Evolutionary conservation across 148 eudicot species (phyloP).

Genomic region (Chenopodium quinoa): DNA sequence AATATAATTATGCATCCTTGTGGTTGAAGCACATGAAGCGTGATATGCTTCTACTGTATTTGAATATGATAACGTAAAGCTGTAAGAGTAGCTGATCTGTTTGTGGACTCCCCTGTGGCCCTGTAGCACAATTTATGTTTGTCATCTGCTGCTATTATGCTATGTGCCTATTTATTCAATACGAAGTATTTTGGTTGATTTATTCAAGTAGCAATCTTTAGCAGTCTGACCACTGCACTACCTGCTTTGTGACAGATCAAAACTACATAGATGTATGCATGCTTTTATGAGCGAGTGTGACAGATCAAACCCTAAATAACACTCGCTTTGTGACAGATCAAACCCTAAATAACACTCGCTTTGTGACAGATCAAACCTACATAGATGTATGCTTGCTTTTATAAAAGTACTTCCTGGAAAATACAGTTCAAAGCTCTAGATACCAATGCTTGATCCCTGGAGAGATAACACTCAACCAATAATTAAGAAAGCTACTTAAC

Average conservation of each 20-base stretch:
- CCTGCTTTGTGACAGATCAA: background rate
- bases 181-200: background rate
- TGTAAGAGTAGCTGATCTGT: background rate
- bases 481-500: background rate
- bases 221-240: background rate
- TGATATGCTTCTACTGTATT: background rate
- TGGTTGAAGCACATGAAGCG: background rate
- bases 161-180: background rate
- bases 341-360: background rate
- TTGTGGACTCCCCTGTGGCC: background rate
- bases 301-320: too few relatives aligned
- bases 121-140: background rate
- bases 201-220: background rate
- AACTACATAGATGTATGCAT: background rate
- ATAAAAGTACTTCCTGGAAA: background rate
- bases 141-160: background rate
- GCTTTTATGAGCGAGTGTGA: background rate
- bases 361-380: background rate
- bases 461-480: too few relatives aligned
- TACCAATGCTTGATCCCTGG: too few relatives aligned
- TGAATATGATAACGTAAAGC: background rate
- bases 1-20: background rate
- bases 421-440: too few relatives aligned
- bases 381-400: background rate
- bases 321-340: too few relatives aligned